Evolutionary conservation across 2,329 filamentous ascomycete species (phyloP), one percentile per base, ranked within the genome.

Genomic region (Boeremia exigua): DNA sequence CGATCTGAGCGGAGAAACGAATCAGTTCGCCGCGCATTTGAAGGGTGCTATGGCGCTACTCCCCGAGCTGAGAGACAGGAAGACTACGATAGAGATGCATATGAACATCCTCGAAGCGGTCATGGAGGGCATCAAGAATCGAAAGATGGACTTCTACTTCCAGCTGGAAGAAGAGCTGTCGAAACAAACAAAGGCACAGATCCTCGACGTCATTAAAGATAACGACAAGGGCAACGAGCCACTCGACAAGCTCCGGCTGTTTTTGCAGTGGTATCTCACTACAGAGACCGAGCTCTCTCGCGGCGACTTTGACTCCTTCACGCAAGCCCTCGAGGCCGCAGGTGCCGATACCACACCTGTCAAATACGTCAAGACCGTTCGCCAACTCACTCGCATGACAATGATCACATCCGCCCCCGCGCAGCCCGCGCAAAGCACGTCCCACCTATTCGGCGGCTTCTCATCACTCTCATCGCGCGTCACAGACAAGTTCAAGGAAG

Each of bases 341-440:
- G 92, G 91, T 12, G 87, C 88, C 46, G 89, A 97, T 70, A 88
- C 87, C 12, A 88, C 88, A 15, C 88, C 90, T 40, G 81, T 99
- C 46, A 83, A 91, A 39, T 98, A 98, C 67, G 86, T 99, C 66
- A 88, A 69, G 47, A 64, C 69, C 87, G 90, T 98, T 48, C 92
- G 94, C 57, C 91, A 96, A 63, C 92, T 96, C 46, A 98, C 94
- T 5, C 92, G 95, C 61, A 97, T 98, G 92, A 98, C 94, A 12
- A 96, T 98, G 86, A 90, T 99, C 75, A 91, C 93, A 4, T 96
- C 93, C 1, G 88, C 93, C 28, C 88, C 90, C 9, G 81, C 84
- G 12, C 82, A 89, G 57, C 80, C 86, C 12, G 81, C 84, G 15
- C 84, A 88, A 65, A 85, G 86, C 62, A 75, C 90, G 3, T 88